phyloP scores from a whole-genome alignment of 441 rosid genomes.

The Corymbia calophylla region DNA sequence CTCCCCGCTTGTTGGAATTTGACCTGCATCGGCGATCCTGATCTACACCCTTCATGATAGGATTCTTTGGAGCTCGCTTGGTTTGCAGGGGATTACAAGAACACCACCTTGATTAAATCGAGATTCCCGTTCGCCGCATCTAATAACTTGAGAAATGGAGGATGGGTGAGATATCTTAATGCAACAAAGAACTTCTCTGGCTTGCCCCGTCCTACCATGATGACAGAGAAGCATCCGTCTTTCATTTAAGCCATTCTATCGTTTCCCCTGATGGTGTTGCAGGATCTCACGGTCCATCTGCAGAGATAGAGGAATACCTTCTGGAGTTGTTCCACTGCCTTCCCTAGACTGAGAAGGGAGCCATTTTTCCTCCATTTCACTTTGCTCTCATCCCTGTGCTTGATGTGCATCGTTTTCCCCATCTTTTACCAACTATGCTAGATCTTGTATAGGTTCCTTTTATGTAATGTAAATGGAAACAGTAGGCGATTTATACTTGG shows the following conservation, averaged over 20 bases:
- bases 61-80: constrained; percentile 5
- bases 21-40: background rate
- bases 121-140: constrained; percentile 5
- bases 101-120: constrained; percentile 12
- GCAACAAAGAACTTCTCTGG: background rate
- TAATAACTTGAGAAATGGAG: constrained; percentile 4
- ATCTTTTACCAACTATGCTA: background rate
- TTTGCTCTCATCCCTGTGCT: background rate
- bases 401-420: background rate
- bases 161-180: constrained; percentile 11
- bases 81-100: constrained; percentile 16
- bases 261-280: background rate
- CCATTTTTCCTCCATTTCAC: background rate
- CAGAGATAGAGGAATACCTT: background rate
- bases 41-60: background rate
- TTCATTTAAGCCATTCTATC: background rate
- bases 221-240: constrained; percentile 10
- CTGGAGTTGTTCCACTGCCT: background rate
- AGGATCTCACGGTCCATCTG: background rate
- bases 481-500: background rate
- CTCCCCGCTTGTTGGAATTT: background rate
- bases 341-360: background rate
- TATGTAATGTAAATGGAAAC: background rate
- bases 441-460: background rate
- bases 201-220: background rate